These are phyloP conservation scores for Sarcomyxa edulis DNA, from an alignment of 768 basidiomycete genomes.

Conservation along the genomic window DNA sequence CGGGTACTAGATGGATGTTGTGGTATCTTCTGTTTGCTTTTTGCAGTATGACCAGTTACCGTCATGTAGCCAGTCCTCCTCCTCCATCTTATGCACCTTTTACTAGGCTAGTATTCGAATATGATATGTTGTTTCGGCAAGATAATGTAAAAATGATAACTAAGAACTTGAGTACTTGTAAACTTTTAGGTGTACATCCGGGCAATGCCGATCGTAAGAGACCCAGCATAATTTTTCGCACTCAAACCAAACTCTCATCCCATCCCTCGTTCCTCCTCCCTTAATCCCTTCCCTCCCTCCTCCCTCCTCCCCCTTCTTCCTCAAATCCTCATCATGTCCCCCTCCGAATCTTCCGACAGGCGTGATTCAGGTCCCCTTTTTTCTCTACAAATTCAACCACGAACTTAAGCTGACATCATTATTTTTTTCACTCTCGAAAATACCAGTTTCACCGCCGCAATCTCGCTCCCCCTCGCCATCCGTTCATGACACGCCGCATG, in stretches of 20 bases:
- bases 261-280: slow-evolving; percentile 20
- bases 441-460: slow-evolving; percentile 51
- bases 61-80: no score
- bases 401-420: slow-evolving; percentile 9
- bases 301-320: slow-evolving; percentile 23
- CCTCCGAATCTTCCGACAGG: slow-evolving; percentile 54
- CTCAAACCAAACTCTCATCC: slow-evolving; percentile 14
- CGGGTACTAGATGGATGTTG: slow-evolving; percentile 70
- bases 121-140: no score
- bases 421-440: slow-evolving; percentile 10
- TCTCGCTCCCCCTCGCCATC: slow-evolving; percentile 76
- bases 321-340: slow-evolving; percentile 48
- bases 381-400: no score
- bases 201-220: no score
- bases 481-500: slow-evolving; percentile 37
- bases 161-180: no score
- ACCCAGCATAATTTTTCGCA: background rate
- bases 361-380: slow-evolving; percentile 48
- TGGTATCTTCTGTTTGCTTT: background rate
- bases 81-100: no score
- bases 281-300: slow-evolving; percentile 19
- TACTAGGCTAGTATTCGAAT: no score
- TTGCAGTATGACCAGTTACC: no score
- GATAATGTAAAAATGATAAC: no score
- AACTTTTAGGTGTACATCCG: no score